Conservation (phyloP, 768 basidiomycete species). For the Steccherinum ochraceum region DNA sequence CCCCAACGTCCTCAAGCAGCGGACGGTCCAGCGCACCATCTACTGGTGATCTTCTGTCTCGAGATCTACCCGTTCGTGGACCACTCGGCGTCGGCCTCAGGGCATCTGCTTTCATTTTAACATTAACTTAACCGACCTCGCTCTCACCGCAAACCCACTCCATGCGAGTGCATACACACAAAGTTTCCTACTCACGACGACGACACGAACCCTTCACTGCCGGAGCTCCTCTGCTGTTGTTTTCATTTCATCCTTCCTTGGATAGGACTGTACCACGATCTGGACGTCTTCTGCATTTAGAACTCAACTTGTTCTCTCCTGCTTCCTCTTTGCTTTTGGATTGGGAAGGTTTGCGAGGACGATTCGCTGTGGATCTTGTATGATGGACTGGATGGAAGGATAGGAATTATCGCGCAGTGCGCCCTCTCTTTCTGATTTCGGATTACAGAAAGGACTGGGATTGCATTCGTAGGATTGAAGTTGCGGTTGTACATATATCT, state of each 20-base stretch:
- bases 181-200: neutral
- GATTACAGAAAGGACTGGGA: neutral
- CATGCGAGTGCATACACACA: neutral
- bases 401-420: neutral
- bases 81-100: no score
- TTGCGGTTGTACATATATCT: neutral
- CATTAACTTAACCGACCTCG: neutral
- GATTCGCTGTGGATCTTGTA: neutral
- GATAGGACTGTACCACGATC: no score
- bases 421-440: neutral
- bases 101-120: neutral
- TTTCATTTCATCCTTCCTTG: neutral
- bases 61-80: no score
- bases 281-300: no score
- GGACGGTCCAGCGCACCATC: conserved; percentile 68
- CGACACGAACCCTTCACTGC: neutral
- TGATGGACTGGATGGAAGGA: neutral
- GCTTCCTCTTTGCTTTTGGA: no score
- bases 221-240: no score
- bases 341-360: no score
- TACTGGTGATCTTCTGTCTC: conserved; percentile 50
- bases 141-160: neutral
- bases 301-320: no score
- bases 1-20: conserved; percentile 41
- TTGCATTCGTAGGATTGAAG: neutral